Percentiles rank a stretch among this genome's conserved stretches.
These are phyloP conservation scores for Anisogramma anomala DNA, from an alignment of 2,329 filamentous ascomycete species.

Conservation along the genomic window DNA sequence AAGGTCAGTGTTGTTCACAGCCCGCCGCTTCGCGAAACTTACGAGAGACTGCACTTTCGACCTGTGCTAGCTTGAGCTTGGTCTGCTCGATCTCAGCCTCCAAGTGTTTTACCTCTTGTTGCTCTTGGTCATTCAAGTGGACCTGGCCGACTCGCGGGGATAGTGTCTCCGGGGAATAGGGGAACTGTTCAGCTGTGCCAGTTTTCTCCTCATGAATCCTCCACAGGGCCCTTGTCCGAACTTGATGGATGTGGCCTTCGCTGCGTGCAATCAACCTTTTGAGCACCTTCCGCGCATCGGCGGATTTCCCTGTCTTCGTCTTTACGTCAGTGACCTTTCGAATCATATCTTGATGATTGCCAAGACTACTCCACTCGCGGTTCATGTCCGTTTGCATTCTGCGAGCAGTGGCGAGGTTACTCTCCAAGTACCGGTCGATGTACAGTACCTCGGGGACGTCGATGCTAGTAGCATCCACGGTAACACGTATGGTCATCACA, in stretches of 20 bases:
- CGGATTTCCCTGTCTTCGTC: not conserved
- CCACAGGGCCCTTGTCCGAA: conserved; percentile 16
- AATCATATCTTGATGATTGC: conserved; percentile 8
- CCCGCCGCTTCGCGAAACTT: not conserved
- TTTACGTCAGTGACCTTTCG: conserved; percentile 3
- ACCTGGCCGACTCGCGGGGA: conserved; percentile 13
- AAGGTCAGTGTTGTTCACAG: not conserved
- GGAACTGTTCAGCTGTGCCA: conserved; percentile 13
- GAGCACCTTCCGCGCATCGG: conserved; percentile 13
- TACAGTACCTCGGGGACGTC: conserved; percentile 19
- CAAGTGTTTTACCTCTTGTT: conserved; percentile 10
- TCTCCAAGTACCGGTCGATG: conserved; percentile 18
- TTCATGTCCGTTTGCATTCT: conserved; percentile 15
- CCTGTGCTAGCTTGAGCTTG: conserved; percentile 12
- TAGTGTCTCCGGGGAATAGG: conserved; percentile 17
- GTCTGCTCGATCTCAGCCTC: conserved; percentile 16
- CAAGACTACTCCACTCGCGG: conserved; percentile 9
- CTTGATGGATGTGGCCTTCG: conserved; percentile 16
- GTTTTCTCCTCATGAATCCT: conserved; percentile 15
- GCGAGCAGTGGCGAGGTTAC: conserved; percentile 14
- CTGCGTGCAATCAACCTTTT: conserved; percentile 15
- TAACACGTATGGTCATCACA: conserved; percentile 16
- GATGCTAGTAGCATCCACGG: conserved; percentile 12
- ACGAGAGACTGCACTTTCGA: conserved; percentile 13
- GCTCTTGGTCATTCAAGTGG: conserved; percentile 14